Evolutionary conservation across 371 early-diverging fungal genomes (phyloP), one percentile per base, ranked within the genome.

Genomic region (Synchytrium microbalum): DNA sequence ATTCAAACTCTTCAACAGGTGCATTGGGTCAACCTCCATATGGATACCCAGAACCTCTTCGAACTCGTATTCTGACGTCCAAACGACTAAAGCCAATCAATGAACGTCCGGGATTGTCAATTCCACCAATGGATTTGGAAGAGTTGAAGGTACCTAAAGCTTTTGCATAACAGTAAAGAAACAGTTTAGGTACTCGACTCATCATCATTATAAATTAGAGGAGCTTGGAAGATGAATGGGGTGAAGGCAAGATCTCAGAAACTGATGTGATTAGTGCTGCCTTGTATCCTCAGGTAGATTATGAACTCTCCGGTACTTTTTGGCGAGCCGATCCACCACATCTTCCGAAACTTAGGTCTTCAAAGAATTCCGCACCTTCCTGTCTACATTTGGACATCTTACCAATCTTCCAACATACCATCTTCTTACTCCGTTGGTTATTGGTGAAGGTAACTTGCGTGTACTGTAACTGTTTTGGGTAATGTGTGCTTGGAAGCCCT

Each of bases 1-100:
- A 30, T 38, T 27, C 54, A 72, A 93, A 92, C 81, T 93, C n/a
- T n/a, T n/a, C n/a, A n/a, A 94, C 93, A 74, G 96, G 96, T 32
- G 89, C 86, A 66, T 79, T 96, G 8, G 96, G 96, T 54, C 89
- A 91, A 72, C 96, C 96, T 26, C 84, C 88, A 64, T 93, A 92
- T 67, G 96, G 96, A 19, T 96, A 92, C 86, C 90, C 91, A 14
- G 95, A 96, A 70, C 89, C 88, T 25, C 77, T 96, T 61, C 86
- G 95, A 31, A 77, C 85, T 10, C 78, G 86, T 29, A 92, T 96
- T 64, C 85, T 96, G 66, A 33, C 32, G 2, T 38, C 69, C 0
- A 81, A 85, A 53, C 80, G 86, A 26, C 69, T 88, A 54, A 84
- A 85, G 51, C 82, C 85, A 31, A 85, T 96, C 64, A 86, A 90